Evolutionary conservation across 73 alveolate species (phyloP), one percentile per base, ranked within the genome.

Genomic region (Vitrella brassicaformis): DNA sequence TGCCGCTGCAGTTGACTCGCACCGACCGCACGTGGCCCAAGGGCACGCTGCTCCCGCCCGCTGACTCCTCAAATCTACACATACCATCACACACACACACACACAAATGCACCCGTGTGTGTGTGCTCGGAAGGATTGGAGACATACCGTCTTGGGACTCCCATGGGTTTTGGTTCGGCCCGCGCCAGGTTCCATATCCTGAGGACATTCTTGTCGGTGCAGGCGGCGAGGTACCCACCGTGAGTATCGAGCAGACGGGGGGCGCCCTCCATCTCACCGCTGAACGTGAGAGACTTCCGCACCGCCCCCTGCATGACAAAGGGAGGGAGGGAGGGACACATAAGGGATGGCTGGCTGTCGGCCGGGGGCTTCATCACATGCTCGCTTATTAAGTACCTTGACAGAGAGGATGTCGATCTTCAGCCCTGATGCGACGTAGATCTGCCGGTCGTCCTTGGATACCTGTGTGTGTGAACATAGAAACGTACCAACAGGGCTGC

Each of bases 1-100:
- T 75, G 39, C 82, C 82, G 31, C 47, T 47, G 73, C 66, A 67
- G 75, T 75, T 75, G 64, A 75, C 68, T 10, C 75, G 82, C 71
- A 75, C 75, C 0, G 82, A 75, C 25, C 82, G 74, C 7, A 68
- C 47, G 31, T 68, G 71, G 19, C 79, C 79, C 29, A 72, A 22
- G 39, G 71, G 27, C 31, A n/a, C n/a, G n/a, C n/a, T n/a, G n/a
- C n/a, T n/a, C n/a, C n/a, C n/a, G n/a, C n/a, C n/a, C n/a, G n/a
- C n/a, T n/a, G n/a, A n/a, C n/a, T n/a, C n/a, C n/a, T n/a, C n/a
- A n/a, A n/a, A n/a, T n/a, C n/a, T n/a, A n/a, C n/a, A n/a, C n/a
- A n/a, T n/a, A n/a, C n/a, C n/a, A n/a, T n/a, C n/a, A n/a, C n/a
- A n/a, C n/a, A n/a, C n/a, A n/a, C n/a, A n/a, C n/a, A n/a, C n/a